Percentiles rank a stretch among this genome's conserved stretches.
phyloP scores from a whole-genome alignment of 768 basidiomycete genomes.

The Clitopilus passeckerianus region DNA sequence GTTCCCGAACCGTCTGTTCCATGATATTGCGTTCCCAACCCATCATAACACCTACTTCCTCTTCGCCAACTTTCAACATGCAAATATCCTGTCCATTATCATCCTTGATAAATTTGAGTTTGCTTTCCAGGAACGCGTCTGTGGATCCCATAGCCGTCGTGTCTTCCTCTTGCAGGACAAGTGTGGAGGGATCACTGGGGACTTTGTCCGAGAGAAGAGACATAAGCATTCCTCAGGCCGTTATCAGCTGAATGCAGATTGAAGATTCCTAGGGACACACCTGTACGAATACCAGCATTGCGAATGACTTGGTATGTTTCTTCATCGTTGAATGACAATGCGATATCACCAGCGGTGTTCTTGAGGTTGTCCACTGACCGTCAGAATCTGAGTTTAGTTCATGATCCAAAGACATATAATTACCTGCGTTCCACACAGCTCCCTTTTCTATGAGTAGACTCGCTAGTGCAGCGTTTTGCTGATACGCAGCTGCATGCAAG shows the following conservation, averaged over 20 bases:
- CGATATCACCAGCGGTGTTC: constrained; percentile 87
- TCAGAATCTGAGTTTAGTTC: not conserved
- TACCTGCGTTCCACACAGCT: constrained; percentile 88
- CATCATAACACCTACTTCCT: constrained; percentile 99
- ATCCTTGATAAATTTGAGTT: constrained; percentile 65
- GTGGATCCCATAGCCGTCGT: constrained; percentile 56
- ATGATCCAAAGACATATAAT: constrained; percentile 11
- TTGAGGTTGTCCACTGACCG: constrained; percentile 66
- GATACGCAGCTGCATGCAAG: constrained; percentile 83
- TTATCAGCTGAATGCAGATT: constrained; percentile 16
- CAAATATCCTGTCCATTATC: constrained; percentile 80
- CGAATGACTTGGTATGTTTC: constrained; percentile 73
- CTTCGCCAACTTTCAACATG: constrained; percentile 54
- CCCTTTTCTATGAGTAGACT: constrained; percentile 71
- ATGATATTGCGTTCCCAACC: constrained; percentile 93
- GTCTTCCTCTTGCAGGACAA: constrained; percentile 48
- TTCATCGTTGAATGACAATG: constrained; percentile 78
- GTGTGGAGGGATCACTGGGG: constrained; percentile 15
- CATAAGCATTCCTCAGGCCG: constrained; percentile 5
- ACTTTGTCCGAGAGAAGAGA: not conserved
- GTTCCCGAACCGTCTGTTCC: constrained; percentile 66
- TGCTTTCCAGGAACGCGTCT: constrained; percentile 66
- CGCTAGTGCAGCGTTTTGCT: constrained; percentile 60
- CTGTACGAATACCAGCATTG: constrained; percentile 90
- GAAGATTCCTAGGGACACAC: constrained; percentile 32